Evolutionary conservation across 2,329 filamentous ascomycete species (phyloP).

Genomic region (Fusarium praegraminearum): DNA sequence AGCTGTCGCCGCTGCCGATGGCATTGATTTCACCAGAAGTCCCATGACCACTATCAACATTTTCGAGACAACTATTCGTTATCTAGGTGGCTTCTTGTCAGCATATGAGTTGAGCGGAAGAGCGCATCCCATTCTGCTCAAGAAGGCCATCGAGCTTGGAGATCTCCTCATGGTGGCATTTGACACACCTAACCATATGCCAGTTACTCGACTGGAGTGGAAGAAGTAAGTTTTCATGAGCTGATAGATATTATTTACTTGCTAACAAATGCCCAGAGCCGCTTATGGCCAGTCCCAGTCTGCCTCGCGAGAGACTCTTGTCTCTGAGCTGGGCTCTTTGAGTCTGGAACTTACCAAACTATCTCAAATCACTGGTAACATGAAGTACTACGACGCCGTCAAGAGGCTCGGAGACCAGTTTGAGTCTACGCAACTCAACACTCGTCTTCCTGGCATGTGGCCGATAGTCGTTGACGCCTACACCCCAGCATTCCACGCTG

Average conservation of each 20-base stretch:
- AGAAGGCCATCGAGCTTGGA: conserved; percentile 71
- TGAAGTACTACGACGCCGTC: conserved; percentile 71
- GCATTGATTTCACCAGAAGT: conserved; percentile 70
- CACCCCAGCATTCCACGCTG: conserved; percentile 44
- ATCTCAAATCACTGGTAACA: conserved; percentile 71
- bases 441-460: conserved; percentile 72
- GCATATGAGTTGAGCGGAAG: conserved; percentile 73
- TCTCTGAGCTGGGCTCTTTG: conserved; percentile 62
- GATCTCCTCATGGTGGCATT: conserved; percentile 73
- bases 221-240: conserved; percentile 40
- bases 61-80: conserved; percentile 77
- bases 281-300: conserved; percentile 44
- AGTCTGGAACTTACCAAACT: conserved; percentile 72
- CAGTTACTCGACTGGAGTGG: conserved; percentile 52
- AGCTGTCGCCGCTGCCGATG: conserved; percentile 67
- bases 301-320: conserved; percentile 41
- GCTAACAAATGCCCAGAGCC: conserved; percentile 35
- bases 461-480: conserved; percentile 64
- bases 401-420: conserved; percentile 68
- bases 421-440: conserved; percentile 64
- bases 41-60: conserved; percentile 64
- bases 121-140: conserved; percentile 61
- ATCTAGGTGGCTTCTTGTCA: conserved; percentile 73
- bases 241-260: neutral
- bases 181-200: conserved; percentile 75